These are phyloP conservation scores for Phytophthora nicotianae DNA, from an alignment of 352 stramenopile genomes.

Conservation along the genomic window DNA sequence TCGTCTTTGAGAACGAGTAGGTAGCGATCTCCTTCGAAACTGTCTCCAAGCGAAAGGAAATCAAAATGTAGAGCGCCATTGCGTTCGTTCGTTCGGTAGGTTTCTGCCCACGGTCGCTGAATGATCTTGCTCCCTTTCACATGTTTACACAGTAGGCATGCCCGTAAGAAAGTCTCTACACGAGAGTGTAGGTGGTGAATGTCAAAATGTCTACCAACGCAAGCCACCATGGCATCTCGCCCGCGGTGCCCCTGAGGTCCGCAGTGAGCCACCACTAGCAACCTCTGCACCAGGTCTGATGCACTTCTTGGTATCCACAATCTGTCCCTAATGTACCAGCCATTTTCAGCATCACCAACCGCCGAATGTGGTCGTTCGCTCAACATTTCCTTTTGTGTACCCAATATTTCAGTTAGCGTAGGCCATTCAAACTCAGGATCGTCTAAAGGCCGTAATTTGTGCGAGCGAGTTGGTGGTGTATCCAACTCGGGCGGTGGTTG, in stretches of 20 bases:
- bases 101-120: neutral
- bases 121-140: neutral
- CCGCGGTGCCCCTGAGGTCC: neutral
- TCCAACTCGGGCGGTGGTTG: no score
- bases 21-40: conserved; percentile 4
- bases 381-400: neutral
- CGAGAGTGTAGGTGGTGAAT: neutral
- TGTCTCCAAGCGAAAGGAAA: conserved; percentile 6
- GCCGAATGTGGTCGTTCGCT: neutral
- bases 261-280: neutral
- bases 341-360: neutral
- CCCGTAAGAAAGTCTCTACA: neutral
- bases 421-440: neutral
- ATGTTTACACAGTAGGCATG: neutral
- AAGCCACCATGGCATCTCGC: neutral
- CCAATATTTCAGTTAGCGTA: neutral
- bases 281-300: neutral
- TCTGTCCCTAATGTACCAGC: neutral
- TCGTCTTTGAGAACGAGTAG: neutral
- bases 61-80: conserved; percentile 12
- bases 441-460: neutral
- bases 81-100: conserved; percentile 6
- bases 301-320: neutral
- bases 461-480: neutral
- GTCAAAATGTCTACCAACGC: neutral